Evolutionary conservation across 805 yeast species (phyloP), one percentile per base, ranked within the genome.

Genomic region (Pichia manshurica): DNA sequence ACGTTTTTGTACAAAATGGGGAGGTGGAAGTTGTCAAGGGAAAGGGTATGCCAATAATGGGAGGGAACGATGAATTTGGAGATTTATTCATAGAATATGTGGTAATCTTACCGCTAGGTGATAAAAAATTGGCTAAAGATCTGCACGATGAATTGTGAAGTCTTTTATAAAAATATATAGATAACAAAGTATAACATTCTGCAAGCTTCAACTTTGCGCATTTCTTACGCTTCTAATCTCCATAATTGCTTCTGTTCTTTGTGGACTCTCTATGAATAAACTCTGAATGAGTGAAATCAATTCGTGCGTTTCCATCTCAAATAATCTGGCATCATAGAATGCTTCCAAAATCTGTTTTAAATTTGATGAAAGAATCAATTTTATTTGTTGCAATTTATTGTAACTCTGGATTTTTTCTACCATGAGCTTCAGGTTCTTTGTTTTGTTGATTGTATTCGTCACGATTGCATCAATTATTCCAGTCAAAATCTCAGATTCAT

Each of bases 41-140:
- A 6, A 82, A 77, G 57, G 99, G 99, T 21, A 88, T 93, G 97
- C 98, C 98, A 2, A 52, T 71, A 5, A 55, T 58, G 21, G 72
- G 72, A 34, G 69, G 68, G 20, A 79, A 74, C 42, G 75, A 69
- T 68, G 74, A 77, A 61, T 71, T 66, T 61, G 81, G 86, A 54
- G 78, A 79, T 56, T 61, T 78, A 53, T 71, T 64, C 55, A 65
- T 79, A 16, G 77, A 78, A 32, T 78, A 77, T 54, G 63, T 62
- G 16, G 71, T 79, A 8, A 56, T 79, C 5, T 64, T 62, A 44
- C 82, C 82, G 1, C 63, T 60, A 32, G 74, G 71, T 2, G 58
- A 57, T 33, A 42, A 49, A 32, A 46, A 55, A 20, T 19, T 48
- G 25, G 10, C 52, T 20, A 49, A 54, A 39, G 49, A 53, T n/a